phyloP scores from a whole-genome alignment of 2,329 filamentous ascomycete species.

The Pestalotiopsis sp. region DNA sequence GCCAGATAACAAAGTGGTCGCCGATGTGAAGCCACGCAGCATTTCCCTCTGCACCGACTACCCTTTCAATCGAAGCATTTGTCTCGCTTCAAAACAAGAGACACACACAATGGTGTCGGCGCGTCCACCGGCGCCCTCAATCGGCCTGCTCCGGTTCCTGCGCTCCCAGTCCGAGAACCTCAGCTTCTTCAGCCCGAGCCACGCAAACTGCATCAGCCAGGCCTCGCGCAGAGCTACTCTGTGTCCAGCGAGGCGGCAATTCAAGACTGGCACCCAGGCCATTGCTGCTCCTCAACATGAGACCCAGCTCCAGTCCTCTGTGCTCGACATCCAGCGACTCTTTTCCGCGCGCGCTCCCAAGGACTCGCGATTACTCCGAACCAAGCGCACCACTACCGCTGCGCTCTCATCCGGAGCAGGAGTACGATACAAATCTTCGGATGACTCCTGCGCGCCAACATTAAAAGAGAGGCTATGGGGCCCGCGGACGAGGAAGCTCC shows the following conservation, averaged over 20 bases:
- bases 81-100: background rate
- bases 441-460: constrained; percentile 29
- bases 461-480: constrained; percentile 57
- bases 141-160: constrained; percentile 70
- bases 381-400: constrained; percentile 13
- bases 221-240: constrained; percentile 18
- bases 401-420: constrained; percentile 21
- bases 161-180: constrained; percentile 68
- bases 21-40: constrained; percentile 10
- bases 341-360: constrained; percentile 19
- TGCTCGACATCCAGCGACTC: constrained; percentile 27
- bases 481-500: constrained; percentile 36
- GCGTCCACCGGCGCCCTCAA: constrained; percentile 52
- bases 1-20: background rate
- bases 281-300: constrained; percentile 7
- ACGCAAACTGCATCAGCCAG: constrained; percentile 18
- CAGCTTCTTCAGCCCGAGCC: constrained; percentile 51
- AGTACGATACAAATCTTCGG: constrained; percentile 30
- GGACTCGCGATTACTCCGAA: constrained; percentile 10
- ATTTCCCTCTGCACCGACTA: background rate
- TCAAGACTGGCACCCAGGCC: constrained; percentile 18
- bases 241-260: constrained; percentile 27
- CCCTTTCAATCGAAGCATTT: background rate
- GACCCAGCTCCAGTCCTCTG: constrained; percentile 23
- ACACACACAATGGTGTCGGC: constrained; percentile 45